phyloP scores from a whole-genome alignment of 805 yeast species.

The Aciculoconidium aculeatum region DNA sequence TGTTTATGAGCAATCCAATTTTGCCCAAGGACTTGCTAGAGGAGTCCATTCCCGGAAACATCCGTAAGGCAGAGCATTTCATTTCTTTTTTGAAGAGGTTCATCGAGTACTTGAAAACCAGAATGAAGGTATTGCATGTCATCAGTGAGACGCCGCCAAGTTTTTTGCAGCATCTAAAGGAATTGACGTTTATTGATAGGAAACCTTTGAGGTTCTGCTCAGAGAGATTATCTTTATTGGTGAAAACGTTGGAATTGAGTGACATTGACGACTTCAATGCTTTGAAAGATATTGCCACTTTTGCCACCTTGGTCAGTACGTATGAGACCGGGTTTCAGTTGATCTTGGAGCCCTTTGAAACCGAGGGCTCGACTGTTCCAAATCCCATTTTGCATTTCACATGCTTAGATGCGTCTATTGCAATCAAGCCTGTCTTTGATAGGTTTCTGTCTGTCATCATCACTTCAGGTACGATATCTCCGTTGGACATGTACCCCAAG shows the following conservation, averaged over 20 bases:
- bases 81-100: slow-evolving; percentile 88
- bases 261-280: slow-evolving; percentile 92
- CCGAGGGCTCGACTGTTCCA: slow-evolving; percentile 90
- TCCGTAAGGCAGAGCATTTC: slow-evolving; percentile 94
- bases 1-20: slow-evolving; percentile 82
- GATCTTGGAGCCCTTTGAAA: slow-evolving; percentile 92
- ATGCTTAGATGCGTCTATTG: slow-evolving; percentile 95
- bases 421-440: slow-evolving; percentile 95
- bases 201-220: slow-evolving; percentile 91
- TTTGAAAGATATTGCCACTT: slow-evolving; percentile 90
- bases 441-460: slow-evolving; percentile 87
- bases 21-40: slow-evolving; percentile 77
- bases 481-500: slow-evolving; percentile 96
- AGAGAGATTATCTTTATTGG: slow-evolving; percentile 81
- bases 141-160: slow-evolving; percentile 97
- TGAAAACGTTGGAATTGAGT: slow-evolving; percentile 78
- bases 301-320: slow-evolving; percentile 93
- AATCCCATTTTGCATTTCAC: slow-evolving; percentile 91
- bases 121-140: slow-evolving; percentile 97
- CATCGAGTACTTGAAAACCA: slow-evolving; percentile 88
- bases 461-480: slow-evolving; percentile 97
- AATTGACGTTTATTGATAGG: slow-evolving; percentile 83
- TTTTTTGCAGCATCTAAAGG: slow-evolving; percentile 87
- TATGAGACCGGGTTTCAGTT: slow-evolving; percentile 90
- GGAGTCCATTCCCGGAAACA: slow-evolving; percentile 97